Evolutionary conservation across 176 grass and related monocot species (phyloP).

Genomic region (Zoysia pacifica): DNA sequence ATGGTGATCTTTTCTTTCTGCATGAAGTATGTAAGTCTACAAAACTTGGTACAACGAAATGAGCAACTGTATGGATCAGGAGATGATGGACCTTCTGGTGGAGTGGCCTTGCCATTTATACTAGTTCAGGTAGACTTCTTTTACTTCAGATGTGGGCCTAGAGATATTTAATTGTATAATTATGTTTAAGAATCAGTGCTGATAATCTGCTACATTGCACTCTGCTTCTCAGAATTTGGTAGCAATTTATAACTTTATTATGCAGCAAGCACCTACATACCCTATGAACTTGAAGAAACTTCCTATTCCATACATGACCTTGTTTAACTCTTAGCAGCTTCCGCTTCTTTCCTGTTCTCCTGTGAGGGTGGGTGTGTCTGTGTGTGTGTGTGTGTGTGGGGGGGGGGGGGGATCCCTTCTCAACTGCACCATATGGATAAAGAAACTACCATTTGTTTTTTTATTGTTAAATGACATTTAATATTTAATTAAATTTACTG

Average conservation of each 20-base stretch:
- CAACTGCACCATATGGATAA: not conserved
- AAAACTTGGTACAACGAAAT: conserved; percentile 89
- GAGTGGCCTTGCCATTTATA: conserved; percentile 96
- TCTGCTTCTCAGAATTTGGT: not conserved
- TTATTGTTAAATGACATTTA: not conserved
- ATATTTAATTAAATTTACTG: not conserved
- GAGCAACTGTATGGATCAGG: conserved; percentile 78
- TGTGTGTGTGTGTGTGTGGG: no score
- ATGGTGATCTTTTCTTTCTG: conserved; percentile 6
- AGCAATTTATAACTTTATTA: not conserved
- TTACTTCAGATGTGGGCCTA: conserved; percentile 6
- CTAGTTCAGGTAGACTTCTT: conserved; percentile 76
- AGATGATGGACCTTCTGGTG: conserved; percentile 81
- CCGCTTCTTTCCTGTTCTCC: not conserved
- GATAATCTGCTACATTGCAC: conserved; percentile 8
- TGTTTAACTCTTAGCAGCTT: not conserved
- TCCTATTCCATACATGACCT: not conserved
- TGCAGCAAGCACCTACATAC: no score
- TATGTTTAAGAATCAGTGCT: conserved; percentile 14
- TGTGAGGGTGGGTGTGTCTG: no score
- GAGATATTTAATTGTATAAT: not conserved
- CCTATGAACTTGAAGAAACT: conserved; percentile 21
- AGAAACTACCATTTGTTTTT: not conserved
- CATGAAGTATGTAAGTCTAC: conserved; percentile 67
- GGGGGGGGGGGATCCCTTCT: not conserved